Base-by-base conservation (phyloP, 208 protist genomes). In the Porcisia deanei region DNA sequence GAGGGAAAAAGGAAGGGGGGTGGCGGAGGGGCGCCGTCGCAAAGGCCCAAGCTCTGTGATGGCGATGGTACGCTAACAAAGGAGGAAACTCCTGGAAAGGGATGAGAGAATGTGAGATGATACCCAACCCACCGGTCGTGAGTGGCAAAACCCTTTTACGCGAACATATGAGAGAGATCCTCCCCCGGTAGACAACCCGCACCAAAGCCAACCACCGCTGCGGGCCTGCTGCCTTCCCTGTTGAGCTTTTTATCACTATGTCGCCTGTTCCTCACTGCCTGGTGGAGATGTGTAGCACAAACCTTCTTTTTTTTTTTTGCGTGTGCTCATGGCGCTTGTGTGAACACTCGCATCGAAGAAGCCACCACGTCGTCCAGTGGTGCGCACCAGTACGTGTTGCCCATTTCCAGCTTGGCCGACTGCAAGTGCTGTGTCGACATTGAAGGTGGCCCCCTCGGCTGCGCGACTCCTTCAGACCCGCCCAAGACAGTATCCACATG, bases 321-420 rank as follows among this genome's bases (percentile, higher is more conserved):
- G 30, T 30, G 30, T 30, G 30, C 47, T n/a, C 25, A 43, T 18
- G 75, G 73, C 18, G 30, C 43, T 18, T 52, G 54, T n/a, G 61
- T 55, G 41, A 60, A 79, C 7, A 84, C 52, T 22, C 52, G 54
- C 47, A 84, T 52, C 22, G 47, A 61, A 25, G 74, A 57, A 5
- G 74, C 64, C 45, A 84, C 20, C 4, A 7, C 47, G 0, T 80
- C 67, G 5, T 57, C 63, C 45, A 78, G 76, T 0, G 64, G 77
- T 4, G 71, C 63, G 69, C 80, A 84, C 58, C 82, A 82, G 55
- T 45, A 83, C 30, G 61, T 66, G 22, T 66, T n/a, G 41, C 53
- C 12, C 55, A 49, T 57, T 20, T 12, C n/a, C 14, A 8, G 47
- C 41, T 30, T n/a, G 14, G 25, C 25, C 66, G n/a, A 10, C 66